Evolutionary conservation across 768 basidiomycete species (phyloP).

Genomic region (Asterophora parasitica): DNA sequence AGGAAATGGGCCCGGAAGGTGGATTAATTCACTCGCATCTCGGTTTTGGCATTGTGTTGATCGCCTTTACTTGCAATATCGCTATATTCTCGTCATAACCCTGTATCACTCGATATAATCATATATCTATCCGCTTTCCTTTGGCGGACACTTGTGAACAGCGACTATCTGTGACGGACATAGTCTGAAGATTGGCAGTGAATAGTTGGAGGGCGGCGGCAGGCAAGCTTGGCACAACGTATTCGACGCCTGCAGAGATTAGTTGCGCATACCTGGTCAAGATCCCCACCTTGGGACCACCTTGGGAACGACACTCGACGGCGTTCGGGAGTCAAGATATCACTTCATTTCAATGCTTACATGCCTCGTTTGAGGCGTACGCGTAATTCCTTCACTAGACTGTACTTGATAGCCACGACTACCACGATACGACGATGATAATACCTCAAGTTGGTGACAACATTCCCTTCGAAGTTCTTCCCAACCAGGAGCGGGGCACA

Average conservation of each 20-base stretch:
- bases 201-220: neutral
- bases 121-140: neutral
- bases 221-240: neutral
- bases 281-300: neutral
- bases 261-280: slow-evolving; percentile 2
- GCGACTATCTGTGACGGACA: slow-evolving; percentile 12
- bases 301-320: neutral
- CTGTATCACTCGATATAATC: slow-evolving; percentile 5
- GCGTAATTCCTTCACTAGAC: neutral
- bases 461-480: slow-evolving; percentile 19
- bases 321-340: neutral
- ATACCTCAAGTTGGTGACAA: slow-evolving; percentile 1
- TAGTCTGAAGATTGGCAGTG: slow-evolving; percentile 7
- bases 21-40: slow-evolving; percentile 39
- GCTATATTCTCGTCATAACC: slow-evolving; percentile 6
- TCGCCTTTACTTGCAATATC: slow-evolving; percentile 10
- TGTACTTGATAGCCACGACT: too few relatives aligned
- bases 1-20: slow-evolving; percentile 75
- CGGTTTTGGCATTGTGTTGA: slow-evolving; percentile 14
- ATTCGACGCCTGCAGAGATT: neutral
- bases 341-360: too few relatives aligned
- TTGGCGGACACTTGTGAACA: neutral
- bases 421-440: neutral
- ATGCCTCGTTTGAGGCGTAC: too few relatives aligned
- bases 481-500: slow-evolving; percentile 30